A percentile compares a stretch with the other conserved stretches of the same genome.
These are phyloP conservation scores for Sextonia rubra DNA, from an alignment of 164 flowering plant genomes.

Conservation along the genomic window DNA sequence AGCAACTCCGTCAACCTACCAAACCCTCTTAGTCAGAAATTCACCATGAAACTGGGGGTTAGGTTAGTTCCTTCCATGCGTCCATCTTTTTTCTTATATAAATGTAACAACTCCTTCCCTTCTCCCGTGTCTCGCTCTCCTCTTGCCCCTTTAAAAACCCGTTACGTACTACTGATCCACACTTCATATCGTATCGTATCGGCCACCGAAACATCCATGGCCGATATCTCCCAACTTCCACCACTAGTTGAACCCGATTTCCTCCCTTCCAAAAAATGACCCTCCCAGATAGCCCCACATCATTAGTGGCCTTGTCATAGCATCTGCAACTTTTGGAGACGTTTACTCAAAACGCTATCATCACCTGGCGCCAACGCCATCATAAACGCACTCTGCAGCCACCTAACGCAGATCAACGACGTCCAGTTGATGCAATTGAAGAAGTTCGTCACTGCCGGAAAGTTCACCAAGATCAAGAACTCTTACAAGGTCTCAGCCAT, in stretches of 20 bases:
- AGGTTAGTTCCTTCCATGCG: not conserved
- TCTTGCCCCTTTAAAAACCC: not conserved
- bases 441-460: constrained; percentile 47
- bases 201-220: not conserved
- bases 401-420: constrained; percentile 46
- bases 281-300: constrained; percentile 39
- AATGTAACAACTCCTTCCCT: not conserved
- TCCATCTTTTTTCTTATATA: not conserved
- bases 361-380: constrained; percentile 98
- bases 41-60: not conserved
- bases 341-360: constrained; percentile 64
- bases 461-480: constrained; percentile 55
- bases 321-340: constrained; percentile 30
- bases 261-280: constrained; percentile 18
- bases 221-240: not conserved
- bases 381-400: constrained; percentile 78
- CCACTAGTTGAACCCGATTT: not conserved
- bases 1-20: no score
- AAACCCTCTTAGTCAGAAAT: no score
- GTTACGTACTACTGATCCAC: not conserved
- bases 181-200: not conserved
- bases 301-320: constrained; percentile 21
- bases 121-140: not conserved
- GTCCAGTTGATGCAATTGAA: constrained; percentile 42
- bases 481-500: constrained; percentile 45